Base-by-base conservation (phyloP, 176 grass and related monocot species). In the Tillandsia fasciculata region DNA sequence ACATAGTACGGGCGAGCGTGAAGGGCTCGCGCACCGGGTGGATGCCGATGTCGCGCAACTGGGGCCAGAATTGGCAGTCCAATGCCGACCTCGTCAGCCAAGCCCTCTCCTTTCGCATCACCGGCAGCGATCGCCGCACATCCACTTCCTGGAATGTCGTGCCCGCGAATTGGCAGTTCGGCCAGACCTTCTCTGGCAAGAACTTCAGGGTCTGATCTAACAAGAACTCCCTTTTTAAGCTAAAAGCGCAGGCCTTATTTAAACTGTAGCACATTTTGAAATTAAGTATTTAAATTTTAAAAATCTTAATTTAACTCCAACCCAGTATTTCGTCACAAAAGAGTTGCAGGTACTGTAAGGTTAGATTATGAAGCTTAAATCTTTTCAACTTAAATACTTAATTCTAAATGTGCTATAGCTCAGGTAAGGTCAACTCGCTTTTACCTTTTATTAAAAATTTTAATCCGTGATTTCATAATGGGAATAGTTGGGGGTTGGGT, bases 31-130 rank as follows among this genome's bases (percentile, higher is more conserved):
- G 50, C 65, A 72, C 80, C 3, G 76, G 76, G 9, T 87, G 85
- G 85, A 79, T 86, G 64, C 52, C 72, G 10, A 82, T 86, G 84
- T 86, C 84, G 7, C 84, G 79, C 7, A 86, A 86, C 12, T 86
- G 84, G 84, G 84, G 84, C 9, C 84, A 86, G 72, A 86, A 86
- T 76, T 86, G 84, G 84, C 84, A 86, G 49, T 86, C 84, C 65
- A 86, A 86, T 28, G 78, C 84, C 12, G 64, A 50, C 23, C 70
- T 86, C 70, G 84, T 82, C 11, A 70, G 84, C 24, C 80, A 79
- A 20, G 8, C 76, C 24, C 70, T 87, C 29, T 87, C 85, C 18
- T 87, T 87, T 69, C 80, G 84, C 12, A 68, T 87, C 42, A 87
- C 71, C 27, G 72, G 76, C 15, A 78, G 84, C 18, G 84, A 87